Evolutionary conservation across 495 filamentous ascomycete genomes (phyloP).

Genomic region (Aspergillus sclerotiicarbonarius): DNA sequence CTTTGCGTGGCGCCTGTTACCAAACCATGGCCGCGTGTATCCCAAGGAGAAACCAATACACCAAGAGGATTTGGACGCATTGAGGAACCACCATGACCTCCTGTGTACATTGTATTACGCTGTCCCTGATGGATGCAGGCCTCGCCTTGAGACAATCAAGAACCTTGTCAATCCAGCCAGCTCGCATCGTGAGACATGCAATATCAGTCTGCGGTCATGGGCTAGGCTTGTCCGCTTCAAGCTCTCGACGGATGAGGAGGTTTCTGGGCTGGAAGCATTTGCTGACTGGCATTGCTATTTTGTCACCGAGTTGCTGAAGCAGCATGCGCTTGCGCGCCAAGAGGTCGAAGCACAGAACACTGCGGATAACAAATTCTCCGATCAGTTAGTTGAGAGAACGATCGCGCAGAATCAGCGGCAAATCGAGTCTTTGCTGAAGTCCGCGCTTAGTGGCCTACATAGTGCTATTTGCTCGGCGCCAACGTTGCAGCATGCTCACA

Average conservation of each 20-base stretch:
- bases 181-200: constrained; percentile 83
- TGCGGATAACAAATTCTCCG: constrained; percentile 40
- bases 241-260: constrained; percentile 56
- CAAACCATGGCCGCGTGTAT: constrained; percentile 84
- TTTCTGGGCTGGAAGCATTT: constrained; percentile 54
- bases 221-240: constrained; percentile 73
- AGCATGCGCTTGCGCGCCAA: constrained; percentile 57
- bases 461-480: constrained; percentile 44
- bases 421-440: constrained; percentile 56
- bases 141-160: constrained; percentile 67
- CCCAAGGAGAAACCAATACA: constrained; percentile 76
- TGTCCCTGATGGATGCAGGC: constrained; percentile 68
- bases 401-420: constrained; percentile 61
- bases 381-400: constrained; percentile 51
- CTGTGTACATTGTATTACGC: constrained; percentile 87
- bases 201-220: constrained; percentile 82
- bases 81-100: constrained; percentile 92
- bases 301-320: constrained; percentile 52
- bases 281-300: constrained; percentile 68
- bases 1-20: constrained; percentile 74
- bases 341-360: constrained; percentile 60
- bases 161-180: constrained; percentile 73
- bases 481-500: constrained; percentile 34
- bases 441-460: constrained; percentile 52
- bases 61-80: constrained; percentile 74